Evolutionary conservation across 192 early-diverging fungal species (phyloP), one percentile per base, ranked within the genome.

Genomic region (Entomortierella chlamydospora): DNA sequence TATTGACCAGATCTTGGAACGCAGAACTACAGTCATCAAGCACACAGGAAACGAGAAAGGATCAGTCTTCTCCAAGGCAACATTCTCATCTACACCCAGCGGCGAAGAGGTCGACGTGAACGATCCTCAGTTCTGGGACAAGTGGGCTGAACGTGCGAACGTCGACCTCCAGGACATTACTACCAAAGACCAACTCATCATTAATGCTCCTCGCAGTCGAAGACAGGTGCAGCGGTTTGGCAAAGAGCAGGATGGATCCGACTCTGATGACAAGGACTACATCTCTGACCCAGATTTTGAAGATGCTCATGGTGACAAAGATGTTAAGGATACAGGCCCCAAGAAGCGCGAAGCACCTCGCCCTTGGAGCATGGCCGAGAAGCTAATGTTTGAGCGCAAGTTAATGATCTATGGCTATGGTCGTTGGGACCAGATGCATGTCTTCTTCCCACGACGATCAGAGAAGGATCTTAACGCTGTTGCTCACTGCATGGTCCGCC

Each of bases 91-190:
- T 1, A 81, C 70, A 20, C 68, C 58, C 23, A 60, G 62, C 39
- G 79, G 68, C 15, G 68, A 69, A 58, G 86, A 89, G 57, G 87
- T 96, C 1, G 92, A 94, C 56, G 82, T 96, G 12, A 89, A 96
- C 64, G 94, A 96, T 72, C 93, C 94, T 28, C 86, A 94, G 58
- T 96, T 96, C 74, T 96, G 94, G 94, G 93, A 95, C 65, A 96
- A 96, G 72, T 90, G 93, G 82, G 94, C 94, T 2, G 82, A 90
- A 47, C 83, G 89, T 47, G 93, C 93, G 47, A 84, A 95, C 42
- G 83, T 95, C 18, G 86, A 94, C 47, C 82, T 91, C 9, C 84
- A 84, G 3, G 84, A 88, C 15, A 67, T 78, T 10, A 73, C 85
- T 0, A 82, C 83, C 65, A 85, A 87, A 26, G 84, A 87, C 41